These are phyloP conservation scores for Suaeda aralocaspica DNA, from an alignment of 148 eudicot genomes.

Conservation along the genomic window DNA sequence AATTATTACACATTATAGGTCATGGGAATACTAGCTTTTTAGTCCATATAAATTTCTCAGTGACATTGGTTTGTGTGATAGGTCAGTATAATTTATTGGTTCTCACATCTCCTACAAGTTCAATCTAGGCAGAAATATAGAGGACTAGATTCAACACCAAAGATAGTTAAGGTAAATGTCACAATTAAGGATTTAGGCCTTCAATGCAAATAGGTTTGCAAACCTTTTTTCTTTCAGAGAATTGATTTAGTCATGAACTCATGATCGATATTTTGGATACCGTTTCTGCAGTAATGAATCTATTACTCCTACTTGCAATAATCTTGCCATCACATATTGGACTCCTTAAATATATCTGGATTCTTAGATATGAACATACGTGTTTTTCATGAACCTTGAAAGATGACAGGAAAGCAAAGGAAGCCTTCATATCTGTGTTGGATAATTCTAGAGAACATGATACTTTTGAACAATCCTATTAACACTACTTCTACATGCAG, in stretches of 20 bases:
- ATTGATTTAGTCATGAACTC: not conserved
- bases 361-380: not conserved
- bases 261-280: not conserved
- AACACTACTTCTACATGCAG: slow-evolving; percentile 34
- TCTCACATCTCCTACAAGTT: not conserved
- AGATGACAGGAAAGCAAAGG: not conserved
- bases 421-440: not conserved
- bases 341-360: not conserved
- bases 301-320: not conserved
- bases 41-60: too few relatives aligned
- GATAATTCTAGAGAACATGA: not conserved
- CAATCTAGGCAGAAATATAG: not conserved
- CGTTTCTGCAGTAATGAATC: not conserved
- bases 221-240: not conserved
- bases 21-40: too few relatives aligned
- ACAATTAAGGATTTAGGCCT: not conserved
- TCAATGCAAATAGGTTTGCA: not conserved
- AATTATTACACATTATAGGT: too few relatives aligned
- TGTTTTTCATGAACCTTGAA: not conserved
- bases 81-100: not conserved
- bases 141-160: not conserved
- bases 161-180: not conserved
- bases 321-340: not conserved
- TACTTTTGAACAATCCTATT: not conserved
- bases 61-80: too few relatives aligned